Conservation (phyloP, 2,329 filamentous ascomycete genomes). For the Neofusicoccum cordaticola region DNA sequence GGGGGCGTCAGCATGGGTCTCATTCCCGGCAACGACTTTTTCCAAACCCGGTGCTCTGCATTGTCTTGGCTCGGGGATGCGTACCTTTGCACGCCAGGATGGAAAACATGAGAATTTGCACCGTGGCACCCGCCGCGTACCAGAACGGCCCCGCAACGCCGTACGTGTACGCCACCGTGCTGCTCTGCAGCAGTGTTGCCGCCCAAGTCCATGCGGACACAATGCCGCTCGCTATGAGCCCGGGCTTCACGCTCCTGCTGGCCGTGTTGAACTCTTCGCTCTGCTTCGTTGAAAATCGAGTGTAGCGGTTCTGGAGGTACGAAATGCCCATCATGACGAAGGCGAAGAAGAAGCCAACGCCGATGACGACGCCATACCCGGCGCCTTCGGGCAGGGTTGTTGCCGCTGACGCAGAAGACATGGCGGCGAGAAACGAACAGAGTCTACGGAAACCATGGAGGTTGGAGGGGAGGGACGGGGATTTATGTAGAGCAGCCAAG, state of each 20-base stretch:
- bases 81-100: constrained; percentile 38
- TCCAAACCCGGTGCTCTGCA: too few relatives aligned
- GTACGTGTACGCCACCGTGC: constrained; percentile 33
- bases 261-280: constrained; percentile 58
- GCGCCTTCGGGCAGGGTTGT: background rate
- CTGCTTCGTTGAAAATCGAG: constrained; percentile 38
- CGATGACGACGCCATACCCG: constrained; percentile 34
- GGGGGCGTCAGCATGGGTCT: constrained; percentile 21
- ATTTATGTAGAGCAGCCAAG: background rate
- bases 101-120: constrained; percentile 46
- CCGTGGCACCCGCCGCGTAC: constrained; percentile 45
- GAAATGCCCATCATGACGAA: constrained; percentile 35
- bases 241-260: constrained; percentile 51
- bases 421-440: background rate
- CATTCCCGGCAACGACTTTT: too few relatives aligned
- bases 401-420: constrained; percentile 1
- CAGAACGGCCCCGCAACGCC: constrained; percentile 34
- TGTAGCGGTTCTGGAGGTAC: constrained; percentile 39
- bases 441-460: background rate
- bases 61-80: constrained; percentile 16
- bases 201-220: constrained; percentile 32
- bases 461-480: background rate
- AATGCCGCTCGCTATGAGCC: constrained; percentile 53
- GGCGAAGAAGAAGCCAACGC: constrained; percentile 33
- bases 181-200: constrained; percentile 30